A percentile compares a stretch with the other conserved stretches of the same genome.
These are phyloP conservation scores for Endocarpon pusillum DNA, from an alignment of 495 filamentous ascomycete species.

Conservation along the genomic window DNA sequence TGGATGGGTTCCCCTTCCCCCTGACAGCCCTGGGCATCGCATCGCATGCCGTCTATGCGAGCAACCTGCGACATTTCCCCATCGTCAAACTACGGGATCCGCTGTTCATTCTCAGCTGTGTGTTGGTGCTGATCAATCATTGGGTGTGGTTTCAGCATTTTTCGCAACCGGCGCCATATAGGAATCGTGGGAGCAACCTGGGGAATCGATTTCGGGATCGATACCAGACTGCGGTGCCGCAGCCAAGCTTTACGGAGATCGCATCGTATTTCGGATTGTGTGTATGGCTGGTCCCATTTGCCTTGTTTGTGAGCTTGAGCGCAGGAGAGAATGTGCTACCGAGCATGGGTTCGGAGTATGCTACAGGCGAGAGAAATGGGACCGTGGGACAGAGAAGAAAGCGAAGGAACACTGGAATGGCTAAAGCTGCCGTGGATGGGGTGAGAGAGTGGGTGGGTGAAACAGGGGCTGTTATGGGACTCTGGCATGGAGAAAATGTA, in stretches of 20 bases:
- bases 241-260: slow-evolving; percentile 84
- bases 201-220: slow-evolving; percentile 31
- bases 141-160: slow-evolving; percentile 95
- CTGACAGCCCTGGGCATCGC: slow-evolving; percentile 58
- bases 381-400: slow-evolving; percentile 28
- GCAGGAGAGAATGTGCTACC: slow-evolving; percentile 91
- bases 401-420: slow-evolving; percentile 61
- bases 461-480: slow-evolving; percentile 52
- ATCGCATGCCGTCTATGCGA: slow-evolving; percentile 76
- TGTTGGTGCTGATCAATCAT: slow-evolving; percentile 80
- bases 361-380: slow-evolving; percentile 38
- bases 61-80: slow-evolving; percentile 76
- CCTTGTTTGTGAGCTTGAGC: slow-evolving; percentile 81
- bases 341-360: slow-evolving; percentile 58
- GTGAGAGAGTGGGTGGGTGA: slow-evolving; percentile 57
- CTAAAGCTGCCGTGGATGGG: slow-evolving; percentile 72
- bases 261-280: slow-evolving; percentile 92
- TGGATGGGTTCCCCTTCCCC: slow-evolving; percentile 70
- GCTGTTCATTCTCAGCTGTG: slow-evolving; percentile 69
- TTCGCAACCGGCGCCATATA: slow-evolving; percentile 33
- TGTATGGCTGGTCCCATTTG: slow-evolving; percentile 92
- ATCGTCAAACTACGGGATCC: slow-evolving; percentile 80
- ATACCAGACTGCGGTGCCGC: slow-evolving; percentile 34
- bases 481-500: slow-evolving; percentile 39
- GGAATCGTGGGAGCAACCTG: slow-evolving; percentile 8